Evolutionary conservation across 2,329 filamentous ascomycete genomes (phyloP), one percentile per base, ranked within the genome.

Genomic region (Cytospora piceicola): DNA sequence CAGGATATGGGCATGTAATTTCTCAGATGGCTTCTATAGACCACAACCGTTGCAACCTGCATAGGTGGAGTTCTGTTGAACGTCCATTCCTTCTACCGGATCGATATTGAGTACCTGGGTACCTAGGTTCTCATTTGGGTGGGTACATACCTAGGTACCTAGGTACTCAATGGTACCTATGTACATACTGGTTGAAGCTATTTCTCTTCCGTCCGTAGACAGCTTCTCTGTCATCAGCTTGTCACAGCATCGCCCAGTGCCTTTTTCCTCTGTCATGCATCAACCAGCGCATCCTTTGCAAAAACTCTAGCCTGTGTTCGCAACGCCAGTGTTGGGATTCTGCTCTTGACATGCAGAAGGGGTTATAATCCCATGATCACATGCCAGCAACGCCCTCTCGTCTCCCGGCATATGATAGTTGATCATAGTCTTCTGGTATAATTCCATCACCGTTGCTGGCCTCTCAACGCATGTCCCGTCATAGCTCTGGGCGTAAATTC

Each of bases 371-470:
- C 61, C 42, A n/a, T 55, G 64, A 11, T 67, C 56, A 22, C 58
- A 64, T 15, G 42, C 61, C 36, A 53, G 64, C 27, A 24, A 14
- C 55, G 24, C 60, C 55, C 29, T 65, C 53, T 67, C 57, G n/a
- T 52, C 60, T 7, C 32, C 29, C 5, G 46, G 61, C 9, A 42
- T 34, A 7, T 61, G 49, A 12, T 42, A 55, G 36, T 62, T 64
- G 6, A 53, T 14, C 4, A 36, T 54, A 14, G 65, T 61, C 49
- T 67, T 51, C 11, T 56, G 61, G n/a, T 64, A 67, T 15, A 49
- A 63, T 56, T 64, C 60, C n/a, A 64, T 53, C 11, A 67, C 65
- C 1, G 61, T 66, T 24, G 49, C 55, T 30, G 61, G 55, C 51
- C 46, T 39, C 39, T 63, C 64, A 32, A 52, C 55, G 27, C 56